Percentiles rank a stretch among this genome's conserved stretches.
These are phyloP conservation scores for Didymella lethalis DNA, from an alignment of 2,329 filamentous ascomycete genomes.

Conservation along the genomic window DNA sequence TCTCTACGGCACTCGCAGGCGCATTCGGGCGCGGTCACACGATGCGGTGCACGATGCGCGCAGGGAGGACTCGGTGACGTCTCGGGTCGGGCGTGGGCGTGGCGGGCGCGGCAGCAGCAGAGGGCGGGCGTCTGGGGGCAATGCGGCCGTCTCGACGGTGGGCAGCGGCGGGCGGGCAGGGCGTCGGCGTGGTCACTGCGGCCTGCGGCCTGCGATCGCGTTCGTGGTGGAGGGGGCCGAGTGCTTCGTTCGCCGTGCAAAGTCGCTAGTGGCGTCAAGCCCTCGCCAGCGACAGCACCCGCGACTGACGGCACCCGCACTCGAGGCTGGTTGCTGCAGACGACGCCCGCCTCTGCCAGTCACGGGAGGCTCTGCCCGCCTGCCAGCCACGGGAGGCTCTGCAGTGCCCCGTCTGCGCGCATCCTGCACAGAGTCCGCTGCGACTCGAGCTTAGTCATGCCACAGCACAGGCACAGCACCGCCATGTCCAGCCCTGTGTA, in stretches of 20 bases:
- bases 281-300: too few species aligned
- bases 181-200: not conserved
- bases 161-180: not conserved
- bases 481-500: not conserved
- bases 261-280: not conserved
- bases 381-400: too few species aligned
- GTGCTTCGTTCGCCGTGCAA: not conserved
- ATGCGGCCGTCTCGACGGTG: not conserved
- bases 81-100: slow-evolving; percentile 29
- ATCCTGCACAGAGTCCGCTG: too few species aligned
- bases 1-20: slow-evolving; percentile 17
- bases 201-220: too few species aligned
- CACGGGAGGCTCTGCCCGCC: too few species aligned
- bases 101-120: slow-evolving; percentile 1
- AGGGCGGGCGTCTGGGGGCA: not conserved
- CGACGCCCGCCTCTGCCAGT: not conserved
- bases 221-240: slow-evolving; percentile 13
- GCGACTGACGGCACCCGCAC: not conserved
- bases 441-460: too few species aligned
- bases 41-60: not conserved
- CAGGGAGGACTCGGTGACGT: not conserved
- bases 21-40: not conserved
- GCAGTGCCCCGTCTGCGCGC: too few species aligned
- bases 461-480: too few species aligned
- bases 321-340: not conserved